A percentile compares a stretch with the other conserved stretches of the same genome.
Conservation (phyloP, 306 rosid genomes). For the Vicia sativa region DNA sequence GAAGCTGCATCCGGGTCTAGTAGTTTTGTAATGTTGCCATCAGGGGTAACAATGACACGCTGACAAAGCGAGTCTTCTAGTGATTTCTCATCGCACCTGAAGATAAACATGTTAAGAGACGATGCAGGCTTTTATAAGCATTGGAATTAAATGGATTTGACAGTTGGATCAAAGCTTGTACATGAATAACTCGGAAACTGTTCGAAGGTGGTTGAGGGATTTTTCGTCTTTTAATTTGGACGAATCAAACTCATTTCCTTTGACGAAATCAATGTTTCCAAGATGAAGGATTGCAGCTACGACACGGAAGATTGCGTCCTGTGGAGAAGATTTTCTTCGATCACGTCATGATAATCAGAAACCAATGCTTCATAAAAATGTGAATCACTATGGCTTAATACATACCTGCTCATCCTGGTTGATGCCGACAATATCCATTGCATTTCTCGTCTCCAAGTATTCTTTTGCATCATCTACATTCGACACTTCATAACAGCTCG, state of each 20-base stretch:
- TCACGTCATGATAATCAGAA: constrained; percentile 31
- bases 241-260: constrained; percentile 79
- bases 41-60: constrained; percentile 92
- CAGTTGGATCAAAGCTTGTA: constrained; percentile 43
- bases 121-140: constrained; percentile 7
- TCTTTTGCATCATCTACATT: constrained; percentile 88
- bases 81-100: constrained; percentile 71
- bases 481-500: constrained; percentile 73
- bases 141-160: constrained; percentile 7
- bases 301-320: constrained; percentile 88
- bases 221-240: constrained; percentile 79
- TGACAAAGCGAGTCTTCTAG: constrained; percentile 81
- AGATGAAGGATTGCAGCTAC: constrained; percentile 89
- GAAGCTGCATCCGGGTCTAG: constrained; percentile 72
- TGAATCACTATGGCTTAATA: constrained; percentile 34
- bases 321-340: constrained; percentile 29
- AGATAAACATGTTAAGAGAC: constrained; percentile 37
- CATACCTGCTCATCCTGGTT: constrained; percentile 86
- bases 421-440: constrained; percentile 92
- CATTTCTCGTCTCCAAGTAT: constrained; percentile 82
- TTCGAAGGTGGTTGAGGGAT: constrained; percentile 68
- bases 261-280: constrained; percentile 74
- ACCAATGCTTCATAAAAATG: constrained; percentile 22
- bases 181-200: constrained; percentile 77
- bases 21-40: constrained; percentile 81